Conservation (phyloP, 352 stramenopile species). For the Pythium chondricola region DNA sequence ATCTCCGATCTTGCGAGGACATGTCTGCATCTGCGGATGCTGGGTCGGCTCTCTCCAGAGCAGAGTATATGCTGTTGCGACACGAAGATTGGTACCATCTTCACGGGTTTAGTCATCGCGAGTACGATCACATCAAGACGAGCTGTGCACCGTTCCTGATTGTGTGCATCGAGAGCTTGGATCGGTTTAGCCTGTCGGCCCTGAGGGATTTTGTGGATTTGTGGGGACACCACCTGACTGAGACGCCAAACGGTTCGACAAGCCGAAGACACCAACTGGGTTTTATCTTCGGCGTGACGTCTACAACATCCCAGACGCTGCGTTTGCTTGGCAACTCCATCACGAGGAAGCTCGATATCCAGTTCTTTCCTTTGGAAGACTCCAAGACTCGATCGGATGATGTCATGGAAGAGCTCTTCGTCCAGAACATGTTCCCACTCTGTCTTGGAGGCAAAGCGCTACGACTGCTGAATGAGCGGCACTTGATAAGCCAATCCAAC, state of each 20-base stretch:
- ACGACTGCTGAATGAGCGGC: conserved; percentile 33
- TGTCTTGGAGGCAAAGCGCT: conserved; percentile 41
- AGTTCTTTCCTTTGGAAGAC: conserved; percentile 76
- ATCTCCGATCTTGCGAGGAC: not conserved
- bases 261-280: conserved; percentile 27
- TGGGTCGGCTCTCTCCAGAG: too few relatives aligned
- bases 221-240: conserved; percentile 45
- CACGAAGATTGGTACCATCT: conserved; percentile 16
- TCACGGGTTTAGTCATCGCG: conserved; percentile 5
- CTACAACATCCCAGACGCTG: conserved; percentile 54
- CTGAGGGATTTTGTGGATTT: conserved; percentile 69
- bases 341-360: conserved; percentile 47
- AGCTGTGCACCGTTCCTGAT: conserved; percentile 36
- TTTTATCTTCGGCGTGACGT: conserved; percentile 65
- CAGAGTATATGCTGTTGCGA: conserved; percentile 1
- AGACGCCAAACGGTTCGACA: not conserved
- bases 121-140: conserved; percentile 6
- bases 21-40: not conserved
- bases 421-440: conserved; percentile 56
- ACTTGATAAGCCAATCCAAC: conserved; percentile 61
- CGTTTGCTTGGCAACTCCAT: conserved; percentile 55
- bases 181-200: conserved; percentile 46
- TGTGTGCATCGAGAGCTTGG: conserved; percentile 74
- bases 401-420: conserved; percentile 64
- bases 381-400: conserved; percentile 71